These are phyloP conservation scores for Russula foetens DNA, from an alignment of 768 basidiomycete species.

Conservation along the genomic window DNA sequence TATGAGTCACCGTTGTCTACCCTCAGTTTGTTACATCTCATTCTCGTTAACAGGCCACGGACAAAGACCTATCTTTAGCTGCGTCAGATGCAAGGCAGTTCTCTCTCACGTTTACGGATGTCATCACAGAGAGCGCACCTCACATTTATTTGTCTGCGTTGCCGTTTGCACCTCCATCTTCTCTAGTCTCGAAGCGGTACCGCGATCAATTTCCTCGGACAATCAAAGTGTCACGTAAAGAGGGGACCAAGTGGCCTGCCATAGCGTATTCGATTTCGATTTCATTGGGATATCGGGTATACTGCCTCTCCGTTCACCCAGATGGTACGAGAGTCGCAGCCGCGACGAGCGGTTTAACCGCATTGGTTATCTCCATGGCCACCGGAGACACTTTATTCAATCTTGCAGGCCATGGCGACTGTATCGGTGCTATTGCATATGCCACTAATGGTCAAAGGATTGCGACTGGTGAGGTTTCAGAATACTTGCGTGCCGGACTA, in stretches of 20 bases:
- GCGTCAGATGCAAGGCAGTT: conserved; percentile 17
- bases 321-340: conserved; percentile 17
- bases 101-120: conserved; percentile 11
- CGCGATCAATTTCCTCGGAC: conserved; percentile 8
- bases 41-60: no score
- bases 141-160: conserved; percentile 17
- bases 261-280: conserved; percentile 17
- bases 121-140: conserved; percentile 7
- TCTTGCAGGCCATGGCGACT: background rate
- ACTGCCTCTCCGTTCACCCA: conserved; percentile 20
- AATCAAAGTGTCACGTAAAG: background rate
- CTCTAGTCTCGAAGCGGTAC: conserved; percentile 10
- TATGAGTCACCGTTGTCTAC: no score
- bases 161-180: conserved; percentile 10
- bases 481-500: background rate
- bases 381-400: conserved; percentile 3
- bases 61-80: no score
- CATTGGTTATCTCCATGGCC: background rate
- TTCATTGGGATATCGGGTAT: background rate
- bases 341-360: background rate
- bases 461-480: conserved; percentile 2
- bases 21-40: no score
- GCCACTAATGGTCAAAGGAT: conserved; percentile 9
- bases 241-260: conserved; percentile 16
- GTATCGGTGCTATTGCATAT: conserved; percentile 2